Conservation (phyloP, 2,329 filamentous ascomycete species). For the Sarocladiaceae sp. region DNA sequence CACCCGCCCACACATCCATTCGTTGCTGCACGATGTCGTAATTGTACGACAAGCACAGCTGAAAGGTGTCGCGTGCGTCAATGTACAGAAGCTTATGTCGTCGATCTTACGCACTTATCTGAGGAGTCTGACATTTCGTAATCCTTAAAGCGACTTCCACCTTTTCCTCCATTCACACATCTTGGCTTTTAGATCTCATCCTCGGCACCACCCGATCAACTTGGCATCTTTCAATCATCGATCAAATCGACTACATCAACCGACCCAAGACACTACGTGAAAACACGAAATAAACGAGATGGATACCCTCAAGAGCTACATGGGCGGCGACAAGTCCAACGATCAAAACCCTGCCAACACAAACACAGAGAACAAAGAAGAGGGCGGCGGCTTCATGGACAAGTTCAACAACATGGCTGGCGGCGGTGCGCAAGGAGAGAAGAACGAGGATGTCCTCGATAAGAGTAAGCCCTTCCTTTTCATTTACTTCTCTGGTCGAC, state of each 20-base stretch:
- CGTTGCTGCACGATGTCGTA: constrained; percentile 3
- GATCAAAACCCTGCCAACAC: constrained; percentile 22
- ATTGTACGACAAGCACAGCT: neutral
- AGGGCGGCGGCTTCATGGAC: constrained; percentile 53
- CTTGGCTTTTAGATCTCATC: too few relatives aligned
- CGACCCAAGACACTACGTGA: neutral
- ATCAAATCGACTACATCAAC: neutral
- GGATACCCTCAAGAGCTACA: constrained; percentile 52
- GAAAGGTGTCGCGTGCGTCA: neutral
- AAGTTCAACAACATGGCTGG: constrained; percentile 70
- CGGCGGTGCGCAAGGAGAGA: constrained; percentile 69
- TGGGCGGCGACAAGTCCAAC: constrained; percentile 32
- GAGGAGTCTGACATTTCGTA: too few relatives aligned
- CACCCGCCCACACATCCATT: neutral
- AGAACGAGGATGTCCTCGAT: constrained; percentile 79
- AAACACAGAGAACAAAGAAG: constrained; percentile 18
- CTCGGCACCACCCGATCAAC: neutral
- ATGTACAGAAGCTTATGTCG: neutral
- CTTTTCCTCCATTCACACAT: too few relatives aligned
- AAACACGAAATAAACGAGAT: constrained; percentile 25
- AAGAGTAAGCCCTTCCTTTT: constrained; percentile 53
- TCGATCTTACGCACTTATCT: neutral
- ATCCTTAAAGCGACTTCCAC: too few relatives aligned
- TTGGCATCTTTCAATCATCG: neutral
- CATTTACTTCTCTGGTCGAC: neutral